Base-by-base conservation (phyloP, 1,139 yeast genomes). In the Debaryomycetaceae sp. region DNA sequence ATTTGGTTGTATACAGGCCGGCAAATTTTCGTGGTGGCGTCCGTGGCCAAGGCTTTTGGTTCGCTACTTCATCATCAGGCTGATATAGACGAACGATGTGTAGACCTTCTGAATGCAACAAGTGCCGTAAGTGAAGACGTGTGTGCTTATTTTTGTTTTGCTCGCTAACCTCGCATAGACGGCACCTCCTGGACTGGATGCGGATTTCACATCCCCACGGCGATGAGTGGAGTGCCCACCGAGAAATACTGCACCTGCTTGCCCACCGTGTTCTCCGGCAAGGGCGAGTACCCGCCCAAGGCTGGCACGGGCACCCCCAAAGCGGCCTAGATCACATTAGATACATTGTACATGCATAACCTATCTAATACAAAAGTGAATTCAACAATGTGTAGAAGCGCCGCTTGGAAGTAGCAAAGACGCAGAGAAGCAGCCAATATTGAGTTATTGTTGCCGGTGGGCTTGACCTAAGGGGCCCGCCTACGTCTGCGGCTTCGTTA, bases 111-210 rank as follows among this genome's bases (percentile, higher is more conserved):
- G 43, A 38, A 12, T 48, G 53, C 29, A 31, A 39, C 13, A 31
- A 32, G 21, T 49, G 53, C 28, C 25, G 48, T 43, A 42, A 23
- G 48, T 44, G 34, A 8, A 20, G 12, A 6, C 9, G 2, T 16
- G 14, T 15, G 12, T 2, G 6, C 27, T 2, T 14, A 6, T 12
- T 12, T 10, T 9, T 24, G 10, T 5, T 24, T 16, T 27, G 16
- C 22, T 23, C 21, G 18, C 29, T 9, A 19, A 19, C 14, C 9
- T 18, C 14, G 13, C 11, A 7, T 37, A 58, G 61, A 44, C 11
- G 48, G 49, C 22, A 40, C 51, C 15, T 42, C 73, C 16, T 69
- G 75, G 74, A 44, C 45, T 29, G 75, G 75, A 14, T 69, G 75
- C 47, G 75, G 75, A 3, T 34, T 44, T 24, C 75, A 69, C 39